Base-by-base conservation (phyloP, 129 eudicot species). In the Apium graveolens region DNA sequence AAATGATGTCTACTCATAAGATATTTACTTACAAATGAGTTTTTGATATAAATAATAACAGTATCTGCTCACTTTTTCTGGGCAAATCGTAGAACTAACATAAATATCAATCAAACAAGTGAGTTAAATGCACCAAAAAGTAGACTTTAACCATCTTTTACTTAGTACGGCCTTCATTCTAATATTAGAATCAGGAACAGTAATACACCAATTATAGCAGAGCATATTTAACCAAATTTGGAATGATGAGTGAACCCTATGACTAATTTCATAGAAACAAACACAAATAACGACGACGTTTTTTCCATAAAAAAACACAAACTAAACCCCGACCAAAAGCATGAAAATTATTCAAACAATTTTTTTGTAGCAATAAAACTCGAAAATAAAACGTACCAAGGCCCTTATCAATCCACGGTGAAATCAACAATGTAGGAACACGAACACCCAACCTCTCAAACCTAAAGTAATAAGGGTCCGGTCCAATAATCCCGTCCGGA, bases 401-500 rank as follows among this genome's bases (percentile, higher is more conserved):
- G 79, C 93, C 93, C 78, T 88, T 94, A 11, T 94, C 92, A 82
- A 94, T 80, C 97, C 97, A 94, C 1, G 98, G 98, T 0, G 98
- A 94, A 77, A 94, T 88, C 85, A 94, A 90, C 65, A 94, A 63
- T 0, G 98, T 89, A 41, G 98, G 98, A 3, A 94, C 98, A 34
- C 98, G 87, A 53, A 94, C 98, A 24, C 98, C 98, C 86, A 94
- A 86, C 77, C 98, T 84, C 72, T 94, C 91, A 65, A 94, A 94
- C 79, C 82, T 72, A 77, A 94, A 94, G 82, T 86, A 91, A 74
- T 37, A 91, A 6, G 98, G 98, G 39, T 86, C 91, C 1, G 98
- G 96, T 38, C 98, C 98, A 68, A 88, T 87, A 29, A 94, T 83
- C 81, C 98, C 98, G 86, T 94, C 97, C 8, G 98, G 98, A 78